Evolutionary conservation across 148 eudicot species (phyloP).

Genomic region (Rhododendron ferrugineum): DNA sequence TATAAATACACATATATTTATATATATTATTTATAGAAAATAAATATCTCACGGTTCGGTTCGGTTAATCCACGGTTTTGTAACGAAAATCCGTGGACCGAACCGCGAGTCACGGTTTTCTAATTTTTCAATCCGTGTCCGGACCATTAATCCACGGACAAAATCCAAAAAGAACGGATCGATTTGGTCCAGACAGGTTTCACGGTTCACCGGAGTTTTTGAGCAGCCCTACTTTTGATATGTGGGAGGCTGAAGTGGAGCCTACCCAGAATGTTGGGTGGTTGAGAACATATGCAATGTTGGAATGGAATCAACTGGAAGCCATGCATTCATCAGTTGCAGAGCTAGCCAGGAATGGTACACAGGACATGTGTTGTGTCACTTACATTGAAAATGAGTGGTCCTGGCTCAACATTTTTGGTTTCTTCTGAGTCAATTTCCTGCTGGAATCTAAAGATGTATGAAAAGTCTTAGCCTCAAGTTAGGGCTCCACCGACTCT

Average conservation of each 20-base stretch:
- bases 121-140: no score
- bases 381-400: not conserved
- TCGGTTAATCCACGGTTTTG: no score
- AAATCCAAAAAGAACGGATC: no score
- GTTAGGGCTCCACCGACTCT: not conserved
- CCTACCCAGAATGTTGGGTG: not conserved
- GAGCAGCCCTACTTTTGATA: not conserved
- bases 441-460: not conserved
- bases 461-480: not conserved
- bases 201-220: no score
- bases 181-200: no score
- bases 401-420: not conserved
- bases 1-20: no score
- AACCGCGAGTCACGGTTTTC: no score
- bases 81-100: no score
- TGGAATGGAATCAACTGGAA: not conserved
- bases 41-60: no score
- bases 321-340: not conserved
- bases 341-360: not conserved
- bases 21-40: no score
- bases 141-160: no score
- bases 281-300: not conserved
- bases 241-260: slow-evolving; percentile 9
- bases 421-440: not conserved
- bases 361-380: not conserved